phyloP scores from a whole-genome alignment of 2,329 filamentous ascomycete genomes.

The Cytospora paraplurivora region DNA sequence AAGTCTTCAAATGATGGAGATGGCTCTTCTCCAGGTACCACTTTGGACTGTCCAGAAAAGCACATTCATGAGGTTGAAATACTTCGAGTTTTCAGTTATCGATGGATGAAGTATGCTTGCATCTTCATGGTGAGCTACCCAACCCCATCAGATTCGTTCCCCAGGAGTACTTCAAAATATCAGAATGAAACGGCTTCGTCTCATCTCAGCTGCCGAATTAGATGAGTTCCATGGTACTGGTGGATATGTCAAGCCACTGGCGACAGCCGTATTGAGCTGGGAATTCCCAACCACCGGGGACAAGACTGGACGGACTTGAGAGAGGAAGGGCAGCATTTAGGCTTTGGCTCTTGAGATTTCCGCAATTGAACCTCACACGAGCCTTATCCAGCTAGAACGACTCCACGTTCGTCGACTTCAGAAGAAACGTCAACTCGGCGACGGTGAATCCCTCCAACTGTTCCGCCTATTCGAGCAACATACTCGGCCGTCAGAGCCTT shows the following conservation, averaged over 20 bases:
- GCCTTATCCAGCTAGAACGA: slow-evolving; percentile 37
- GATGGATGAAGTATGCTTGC: slow-evolving; percentile 57
- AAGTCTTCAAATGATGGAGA: slow-evolving; percentile 44
- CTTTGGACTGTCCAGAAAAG: slow-evolving; percentile 50
- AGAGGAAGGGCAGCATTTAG: slow-evolving; percentile 21
- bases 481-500: slow-evolving; percentile 37
- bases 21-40: slow-evolving; percentile 40
- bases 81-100: slow-evolving; percentile 53
- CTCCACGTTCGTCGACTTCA: slow-evolving; percentile 32
- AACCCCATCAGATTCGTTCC: slow-evolving; percentile 32
- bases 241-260: slow-evolving; percentile 37
- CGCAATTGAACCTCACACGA: slow-evolving; percentile 24
- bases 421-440: slow-evolving; percentile 38
- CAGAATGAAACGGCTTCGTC: slow-evolving; percentile 47
- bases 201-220: slow-evolving; percentile 47
- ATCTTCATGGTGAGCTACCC: slow-evolving; percentile 53
- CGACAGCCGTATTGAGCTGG: too few species aligned
- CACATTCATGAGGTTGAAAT: slow-evolving; percentile 46
- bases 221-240: slow-evolving; percentile 45
- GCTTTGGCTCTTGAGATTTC: slow-evolving; percentile 24
- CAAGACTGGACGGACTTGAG: slow-evolving; percentile 9
- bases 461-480: slow-evolving; percentile 48
- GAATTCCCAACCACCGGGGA: neutral
- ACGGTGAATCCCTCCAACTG: slow-evolving; percentile 50
- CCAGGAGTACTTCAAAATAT: slow-evolving; percentile 36